A percentile compares a stretch with the other conserved stretches of the same genome.
Evolutionary conservation across 2,329 filamentous ascomycete genomes (phyloP).

Genomic region (Pseudocercospora macadamiae): DNA sequence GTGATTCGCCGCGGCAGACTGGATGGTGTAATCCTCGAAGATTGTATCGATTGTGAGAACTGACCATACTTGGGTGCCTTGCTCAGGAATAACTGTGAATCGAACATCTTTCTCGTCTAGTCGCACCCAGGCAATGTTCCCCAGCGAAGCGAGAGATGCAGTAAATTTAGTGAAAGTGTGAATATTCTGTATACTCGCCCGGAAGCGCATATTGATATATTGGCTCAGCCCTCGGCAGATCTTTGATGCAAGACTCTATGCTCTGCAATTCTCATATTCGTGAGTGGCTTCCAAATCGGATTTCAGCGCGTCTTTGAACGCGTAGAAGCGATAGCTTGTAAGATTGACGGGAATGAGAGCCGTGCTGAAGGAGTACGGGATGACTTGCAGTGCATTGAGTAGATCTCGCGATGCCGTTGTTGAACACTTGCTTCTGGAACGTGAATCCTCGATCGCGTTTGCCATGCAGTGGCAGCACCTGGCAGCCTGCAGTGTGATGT

Average conservation of each 20-base stretch:
- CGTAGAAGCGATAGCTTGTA: too few species aligned
- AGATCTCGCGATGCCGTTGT: too few species aligned
- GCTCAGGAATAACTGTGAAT: constrained; percentile 94
- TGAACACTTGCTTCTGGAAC: too few species aligned
- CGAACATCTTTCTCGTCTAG: constrained; percentile 84
- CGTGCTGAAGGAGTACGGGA: too few species aligned
- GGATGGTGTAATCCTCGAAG: constrained; percentile 81
- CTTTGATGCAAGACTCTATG: not conserved
- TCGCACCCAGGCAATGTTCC: constrained; percentile 87
- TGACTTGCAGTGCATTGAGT: too few species aligned
- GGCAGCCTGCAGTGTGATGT: too few species aligned
- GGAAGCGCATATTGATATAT: constrained; percentile 44
- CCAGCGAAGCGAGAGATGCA: constrained; percentile 65
- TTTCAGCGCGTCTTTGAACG: not conserved
- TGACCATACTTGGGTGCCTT: constrained; percentile 89
- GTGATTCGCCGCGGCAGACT: constrained; percentile 80
- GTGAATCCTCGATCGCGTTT: too few species aligned
- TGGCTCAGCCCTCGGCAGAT: not conserved
- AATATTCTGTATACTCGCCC: constrained; percentile 40
- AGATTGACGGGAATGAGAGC: too few species aligned
- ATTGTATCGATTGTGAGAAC: constrained; percentile 66
- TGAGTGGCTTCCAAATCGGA: not conserved
- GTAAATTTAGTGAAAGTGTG: constrained; percentile 56
- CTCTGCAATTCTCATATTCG: not conserved
- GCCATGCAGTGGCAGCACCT: too few species aligned